Evolutionary conservation across 169 alveolate species (phyloP).

Genomic region (Plasmodium gaboni): DNA sequence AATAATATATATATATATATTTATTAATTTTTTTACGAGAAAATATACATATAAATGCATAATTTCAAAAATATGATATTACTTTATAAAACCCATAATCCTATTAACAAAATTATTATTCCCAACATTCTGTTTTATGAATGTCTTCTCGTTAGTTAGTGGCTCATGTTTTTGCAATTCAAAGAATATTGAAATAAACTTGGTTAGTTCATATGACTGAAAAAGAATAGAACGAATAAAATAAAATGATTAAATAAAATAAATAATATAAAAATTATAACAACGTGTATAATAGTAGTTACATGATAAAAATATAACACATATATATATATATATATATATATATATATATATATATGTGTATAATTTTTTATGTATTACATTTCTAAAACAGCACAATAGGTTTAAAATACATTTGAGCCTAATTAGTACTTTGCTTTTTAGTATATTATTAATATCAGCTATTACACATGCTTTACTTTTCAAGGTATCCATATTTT

Average conservation of each 20-base stretch:
- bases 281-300: not conserved
- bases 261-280: constrained; percentile 4
- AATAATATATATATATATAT: not conserved
- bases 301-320: not conserved
- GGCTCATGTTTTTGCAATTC: constrained; percentile 67
- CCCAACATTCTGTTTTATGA: constrained; percentile 66
- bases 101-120: constrained; percentile 62
- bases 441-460: constrained; percentile 28
- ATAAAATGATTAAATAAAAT: not conserved
- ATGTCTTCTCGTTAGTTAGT: constrained; percentile 55
- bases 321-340: constrained; percentile 6
- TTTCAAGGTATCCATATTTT: constrained; percentile 40
- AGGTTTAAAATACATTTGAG: constrained; percentile 62
- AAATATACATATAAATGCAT: not conserved
- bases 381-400: constrained; percentile 66
- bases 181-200: constrained; percentile 34
- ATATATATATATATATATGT: constrained; percentile 1
- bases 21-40: not conserved
- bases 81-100: constrained; percentile 75
- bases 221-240: not conserved
- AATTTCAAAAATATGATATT: constrained; percentile 2
- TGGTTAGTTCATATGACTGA: constrained; percentile 64
- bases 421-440: constrained; percentile 17
- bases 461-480: constrained; percentile 13
- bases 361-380: not conserved